Evolutionary conservation across 768 basidiomycete genomes (phyloP), one percentile per base, ranked within the genome.

Genomic region (Termitomyces sp.): DNA sequence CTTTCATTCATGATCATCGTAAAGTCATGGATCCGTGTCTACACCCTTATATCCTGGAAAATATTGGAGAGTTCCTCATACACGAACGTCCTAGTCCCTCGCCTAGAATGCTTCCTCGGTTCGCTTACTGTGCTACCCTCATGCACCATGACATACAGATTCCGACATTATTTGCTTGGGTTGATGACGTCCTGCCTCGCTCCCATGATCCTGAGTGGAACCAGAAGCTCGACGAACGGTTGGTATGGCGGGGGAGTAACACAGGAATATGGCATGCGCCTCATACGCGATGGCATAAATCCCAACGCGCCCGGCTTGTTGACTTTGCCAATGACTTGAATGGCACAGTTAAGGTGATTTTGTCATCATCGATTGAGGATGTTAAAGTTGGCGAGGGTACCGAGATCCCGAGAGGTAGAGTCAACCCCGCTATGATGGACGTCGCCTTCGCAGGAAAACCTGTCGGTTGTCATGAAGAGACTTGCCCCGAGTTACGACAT

Each of bases 241-340:
- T 86, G 40, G 70, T 75, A 28, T 88, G 86, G 86, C 72, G 86
- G 33, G 86, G 86, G 5, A 79, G 78, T 38, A 85, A 78, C 23
- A 87, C 86, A 0, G 86, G 86, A 10, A 82, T 78, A 23, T 67
- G 60, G 53, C 72, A 75, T 37, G 62, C 69, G n/a, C 56, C 65
- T 1, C 17, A 55, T 0, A 66, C 71, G 11, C 66, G 66, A 11
- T 83, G 82, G 83, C 54, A 61, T 60, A 56, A 66, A 15, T 61
- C 71, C 11, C 83, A 84, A 45, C 67, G 82, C 1, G 56, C 68
- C 0, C 62, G 74, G 5, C 67, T 83, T 7, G 67, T 80, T 48
- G 71, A 72, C 15, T 61, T 71, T 7, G 57, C 71, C 3, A 74
- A 70, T n/a, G 48, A 65, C 4, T 44, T 72, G 44, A 67, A 52